A percentile compares a stretch with the other conserved stretches of the same genome.
These are phyloP conservation scores for Micromonas pusilla DNA, from an alignment of 139 green algal genomes.

Conservation along the genomic window DNA sequence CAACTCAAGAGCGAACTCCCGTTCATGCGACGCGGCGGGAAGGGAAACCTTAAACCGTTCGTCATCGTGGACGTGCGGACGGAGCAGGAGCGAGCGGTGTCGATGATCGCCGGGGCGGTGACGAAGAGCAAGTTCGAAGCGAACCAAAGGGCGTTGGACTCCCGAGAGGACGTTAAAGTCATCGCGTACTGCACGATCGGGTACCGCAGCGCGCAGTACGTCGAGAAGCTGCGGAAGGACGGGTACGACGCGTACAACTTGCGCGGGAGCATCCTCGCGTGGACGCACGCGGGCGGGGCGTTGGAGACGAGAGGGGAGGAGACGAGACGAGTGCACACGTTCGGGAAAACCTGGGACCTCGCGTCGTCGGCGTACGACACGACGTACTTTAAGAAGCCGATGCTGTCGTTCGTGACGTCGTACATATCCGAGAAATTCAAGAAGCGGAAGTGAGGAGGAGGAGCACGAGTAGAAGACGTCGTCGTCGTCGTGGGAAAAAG, in stretches of 20 bases:
- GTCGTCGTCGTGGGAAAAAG: no score
- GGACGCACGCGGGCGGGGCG: conserved; percentile 14
- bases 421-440: no score
- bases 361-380: background rate
- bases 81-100: background rate
- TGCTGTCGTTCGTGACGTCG: background rate
- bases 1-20: no score
- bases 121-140: background rate
- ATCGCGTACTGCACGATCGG: conserved; percentile 19
- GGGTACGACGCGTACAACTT: conserved; percentile 11
- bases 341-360: conserved; percentile 7
- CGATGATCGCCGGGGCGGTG: background rate
- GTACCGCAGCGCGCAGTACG: background rate
- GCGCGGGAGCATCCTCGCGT: conserved; percentile 5
- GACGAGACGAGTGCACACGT: conserved; percentile 24
- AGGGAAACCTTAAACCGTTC: background rate
- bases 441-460: no score
- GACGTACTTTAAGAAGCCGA: background rate
- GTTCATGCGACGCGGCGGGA: background rate
- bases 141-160: background rate
- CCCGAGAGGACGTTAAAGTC: background rate
- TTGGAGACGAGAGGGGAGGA: background rate
- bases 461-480: no score
- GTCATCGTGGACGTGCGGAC: conserved; percentile 12
- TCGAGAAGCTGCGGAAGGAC: background rate